Conservation (phyloP, 768 basidiomycete species). For the Coprinopsis cinerea region DNA sequence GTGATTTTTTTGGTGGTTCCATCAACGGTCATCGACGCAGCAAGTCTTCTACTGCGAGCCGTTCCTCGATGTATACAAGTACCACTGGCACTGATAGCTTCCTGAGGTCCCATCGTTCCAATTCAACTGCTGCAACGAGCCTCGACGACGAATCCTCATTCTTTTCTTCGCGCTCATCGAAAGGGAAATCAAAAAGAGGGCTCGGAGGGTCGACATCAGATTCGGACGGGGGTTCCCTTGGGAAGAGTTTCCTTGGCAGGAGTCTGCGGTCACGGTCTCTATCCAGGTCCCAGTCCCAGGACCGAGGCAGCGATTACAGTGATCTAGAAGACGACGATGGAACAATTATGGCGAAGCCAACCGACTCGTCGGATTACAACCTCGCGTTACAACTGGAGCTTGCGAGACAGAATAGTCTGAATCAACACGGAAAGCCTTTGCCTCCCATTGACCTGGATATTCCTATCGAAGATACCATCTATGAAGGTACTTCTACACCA, state of each 20-base stretch:
- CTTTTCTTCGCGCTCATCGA: conserved; percentile 38
- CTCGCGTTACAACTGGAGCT: conserved; percentile 73
- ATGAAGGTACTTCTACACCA: conserved; percentile 55
- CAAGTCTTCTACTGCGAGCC: conserved; percentile 60
- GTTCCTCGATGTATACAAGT: conserved; percentile 67
- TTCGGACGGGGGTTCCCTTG: conserved; percentile 43
- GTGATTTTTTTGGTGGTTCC: conserved; percentile 72
- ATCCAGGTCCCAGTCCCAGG: conserved; percentile 38
- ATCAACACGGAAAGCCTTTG: conserved; percentile 50
- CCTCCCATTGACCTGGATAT: conserved; percentile 35
- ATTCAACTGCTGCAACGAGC: conserved; percentile 62
- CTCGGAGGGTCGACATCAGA: conserved; percentile 35
- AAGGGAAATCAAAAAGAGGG: conserved; percentile 22
- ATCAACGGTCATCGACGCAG: conserved; percentile 62
- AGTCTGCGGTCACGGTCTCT: conserved; percentile 29
- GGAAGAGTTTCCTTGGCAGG: conserved; percentile 36
- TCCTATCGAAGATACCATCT: conserved; percentile 62
- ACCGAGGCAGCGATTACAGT: conserved; percentile 33
- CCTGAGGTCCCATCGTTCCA: conserved; percentile 64
- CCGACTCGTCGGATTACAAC: conserved; percentile 71
- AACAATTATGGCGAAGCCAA: conserved; percentile 22
- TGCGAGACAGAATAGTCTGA: conserved; percentile 79
- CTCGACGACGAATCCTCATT: conserved; percentile 58
- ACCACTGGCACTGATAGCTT: conserved; percentile 64
- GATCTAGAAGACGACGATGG: conserved; percentile 43